Percentiles rank a stretch among this genome's conserved stretches.
Conservation (phyloP, 2,329 filamentous ascomycete genomes). For the Diaporthe australafricana region DNA sequence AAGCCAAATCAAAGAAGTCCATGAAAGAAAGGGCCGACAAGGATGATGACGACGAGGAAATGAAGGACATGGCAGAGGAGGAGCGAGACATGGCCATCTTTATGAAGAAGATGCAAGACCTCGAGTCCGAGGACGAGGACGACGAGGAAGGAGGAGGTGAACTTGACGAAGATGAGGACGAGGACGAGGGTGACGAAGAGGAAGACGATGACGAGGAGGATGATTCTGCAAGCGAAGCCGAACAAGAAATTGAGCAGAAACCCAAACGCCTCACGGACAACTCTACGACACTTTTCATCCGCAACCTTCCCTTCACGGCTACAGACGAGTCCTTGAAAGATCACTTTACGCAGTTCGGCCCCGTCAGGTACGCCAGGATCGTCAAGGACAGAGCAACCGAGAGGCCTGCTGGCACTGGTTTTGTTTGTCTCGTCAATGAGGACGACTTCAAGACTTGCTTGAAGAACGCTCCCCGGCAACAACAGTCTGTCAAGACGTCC, state of each 20-base stretch:
- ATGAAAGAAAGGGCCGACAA: conserved; percentile 52
- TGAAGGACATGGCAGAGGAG: conserved; percentile 51
- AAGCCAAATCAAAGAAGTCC: conserved; percentile 45
- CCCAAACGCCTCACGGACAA: conserved; percentile 67
- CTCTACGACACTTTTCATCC: conserved; percentile 86
- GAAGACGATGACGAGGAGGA: conserved; percentile 57
- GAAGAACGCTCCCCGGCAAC: conserved; percentile 75
- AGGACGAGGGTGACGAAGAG: conserved; percentile 59
- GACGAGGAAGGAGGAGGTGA: conserved; percentile 53
- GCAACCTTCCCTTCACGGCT: conserved; percentile 91
- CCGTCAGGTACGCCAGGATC: conserved; percentile 89
- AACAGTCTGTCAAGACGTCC: conserved; percentile 58
- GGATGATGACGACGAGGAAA: conserved; percentile 43
- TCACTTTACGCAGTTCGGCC: conserved; percentile 90
- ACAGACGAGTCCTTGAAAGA: conserved; percentile 85
- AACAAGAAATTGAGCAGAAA: conserved; percentile 54
- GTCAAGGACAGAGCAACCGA: conserved; percentile 89
- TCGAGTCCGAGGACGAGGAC: conserved; percentile 67
- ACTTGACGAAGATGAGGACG: conserved; percentile 49
- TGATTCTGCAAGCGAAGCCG: conserved; percentile 59
- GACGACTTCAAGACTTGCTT: conserved; percentile 83
- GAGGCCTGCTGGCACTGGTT: conserved; percentile 90
- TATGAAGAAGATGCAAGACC: conserved; percentile 68
- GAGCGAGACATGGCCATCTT: conserved; percentile 62
- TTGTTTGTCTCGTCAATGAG: conserved; percentile 88